phyloP scores from a whole-genome alignment of 139 green algal species.

The Trebouxia sp. region DNA sequence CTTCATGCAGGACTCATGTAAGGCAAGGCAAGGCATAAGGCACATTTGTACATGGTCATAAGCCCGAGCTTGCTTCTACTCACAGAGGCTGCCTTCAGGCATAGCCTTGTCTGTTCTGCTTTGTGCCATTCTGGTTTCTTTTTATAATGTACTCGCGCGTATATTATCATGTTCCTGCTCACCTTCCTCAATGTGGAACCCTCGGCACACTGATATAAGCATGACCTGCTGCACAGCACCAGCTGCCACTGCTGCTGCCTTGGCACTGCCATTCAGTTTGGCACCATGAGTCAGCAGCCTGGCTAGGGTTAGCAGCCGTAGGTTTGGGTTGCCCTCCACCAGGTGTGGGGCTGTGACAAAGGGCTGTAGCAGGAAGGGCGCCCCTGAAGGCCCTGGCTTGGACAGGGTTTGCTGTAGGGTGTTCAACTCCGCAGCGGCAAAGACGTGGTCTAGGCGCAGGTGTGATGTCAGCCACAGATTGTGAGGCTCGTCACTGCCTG shows the following conservation, averaged over 20 bases:
- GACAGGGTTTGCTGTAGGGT: slow-evolving; percentile 15
- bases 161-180: too few relatives aligned
- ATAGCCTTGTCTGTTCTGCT: too few relatives aligned
- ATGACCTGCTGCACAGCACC: slow-evolving; percentile 1
- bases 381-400: neutral
- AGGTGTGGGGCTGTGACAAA: slow-evolving; percentile 9
- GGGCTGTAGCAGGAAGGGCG: slow-evolving; percentile 33
- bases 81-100: too few relatives aligned
- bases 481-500: neutral
- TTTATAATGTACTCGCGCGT: too few relatives aligned
- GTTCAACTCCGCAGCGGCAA: slow-evolving; percentile 13
- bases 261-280: neutral
- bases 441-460: slow-evolving; percentile 19
- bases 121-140: too few relatives aligned
- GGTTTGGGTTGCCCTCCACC: slow-evolving; percentile 20
- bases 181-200: slow-evolving; percentile 17
- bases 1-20: too few relatives aligned
- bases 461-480: neutral
- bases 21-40: too few relatives aligned
- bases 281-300: slow-evolving; percentile 23
- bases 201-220: slow-evolving; percentile 24
- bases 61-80: too few relatives aligned
- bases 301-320: neutral
- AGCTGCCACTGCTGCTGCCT: slow-evolving; percentile 18
- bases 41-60: too few relatives aligned